Evolutionary conservation across 164 flowering plant species (phyloP).

Genomic region (Umbellularia californica): DNA sequence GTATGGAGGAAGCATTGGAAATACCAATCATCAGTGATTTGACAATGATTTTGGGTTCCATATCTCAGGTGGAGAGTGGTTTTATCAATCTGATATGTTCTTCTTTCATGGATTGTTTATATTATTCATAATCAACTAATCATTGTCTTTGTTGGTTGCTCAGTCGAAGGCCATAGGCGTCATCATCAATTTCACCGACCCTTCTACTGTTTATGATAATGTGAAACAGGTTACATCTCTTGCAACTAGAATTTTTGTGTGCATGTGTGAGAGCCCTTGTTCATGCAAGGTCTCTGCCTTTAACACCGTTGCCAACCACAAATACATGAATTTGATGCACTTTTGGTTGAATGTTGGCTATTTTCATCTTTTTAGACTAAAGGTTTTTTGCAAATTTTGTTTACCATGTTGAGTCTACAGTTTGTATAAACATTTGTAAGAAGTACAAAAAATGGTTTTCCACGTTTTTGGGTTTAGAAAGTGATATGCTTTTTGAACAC

Average conservation of each 20-base stretch:
- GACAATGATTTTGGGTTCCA: constrained; percentile 85
- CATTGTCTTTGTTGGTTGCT: constrained; percentile 1
- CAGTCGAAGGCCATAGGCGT: constrained; percentile 66
- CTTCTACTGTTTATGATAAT: constrained; percentile 78
- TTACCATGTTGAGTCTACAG: no score
- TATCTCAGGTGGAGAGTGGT: constrained; percentile 59
- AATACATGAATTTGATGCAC: not conserved
- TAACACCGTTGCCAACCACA: constrained; percentile 15
- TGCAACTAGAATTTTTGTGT: not conserved
- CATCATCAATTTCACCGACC: constrained; percentile 77
- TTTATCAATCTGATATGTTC: not conserved
- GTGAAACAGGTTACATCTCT: constrained; percentile 68
- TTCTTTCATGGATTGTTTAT: not conserved
- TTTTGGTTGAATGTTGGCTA: no score
- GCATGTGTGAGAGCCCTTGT: not conserved
- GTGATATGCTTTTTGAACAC: no score
- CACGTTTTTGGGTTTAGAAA: no score
- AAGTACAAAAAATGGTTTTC: no score
- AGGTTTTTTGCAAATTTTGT: no score
- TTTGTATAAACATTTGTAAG: no score
- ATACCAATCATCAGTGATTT: constrained; percentile 78
- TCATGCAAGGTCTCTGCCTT: not conserved
- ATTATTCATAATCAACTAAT: not conserved
- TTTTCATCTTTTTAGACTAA: no score
- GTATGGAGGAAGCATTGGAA: constrained; percentile 85